Percentiles rank a stretch among this genome's conserved stretches.
These are phyloP conservation scores for Ganoderma multipileum DNA, from an alignment of 1,284 basidiomycete genomes.

Conservation along the genomic window DNA sequence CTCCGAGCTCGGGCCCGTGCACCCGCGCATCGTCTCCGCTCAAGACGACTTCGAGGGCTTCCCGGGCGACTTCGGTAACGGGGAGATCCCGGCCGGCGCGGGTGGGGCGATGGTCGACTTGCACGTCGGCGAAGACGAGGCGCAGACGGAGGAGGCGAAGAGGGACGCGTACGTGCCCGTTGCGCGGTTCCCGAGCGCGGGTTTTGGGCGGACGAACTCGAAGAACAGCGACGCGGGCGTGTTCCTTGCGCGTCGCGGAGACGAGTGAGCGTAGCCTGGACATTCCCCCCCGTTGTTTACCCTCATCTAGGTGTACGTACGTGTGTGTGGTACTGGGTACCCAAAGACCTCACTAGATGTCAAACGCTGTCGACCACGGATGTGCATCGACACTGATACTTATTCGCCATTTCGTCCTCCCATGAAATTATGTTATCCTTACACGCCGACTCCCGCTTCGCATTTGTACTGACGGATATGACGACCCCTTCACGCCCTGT, in stretches of 20 bases:
- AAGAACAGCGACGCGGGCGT: constrained; percentile 43
- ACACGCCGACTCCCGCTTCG: background rate
- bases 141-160: background rate
- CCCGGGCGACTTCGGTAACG: constrained; percentile 24
- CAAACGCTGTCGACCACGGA: too few species aligned
- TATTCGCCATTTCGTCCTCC: too few species aligned
- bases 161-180: constrained; percentile 19
- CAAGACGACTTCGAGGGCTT: constrained; percentile 33
- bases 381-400: too few species aligned
- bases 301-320: too few species aligned
- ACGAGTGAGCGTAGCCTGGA: constrained; percentile 27
- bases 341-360: too few species aligned
- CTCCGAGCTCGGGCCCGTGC: constrained; percentile 15
- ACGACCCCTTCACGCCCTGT: background rate
- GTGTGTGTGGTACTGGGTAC: too few species aligned
- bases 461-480: background rate
- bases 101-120: constrained; percentile 14
- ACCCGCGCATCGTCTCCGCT: constrained; percentile 13
- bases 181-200: constrained; percentile 40
- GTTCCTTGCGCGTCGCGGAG: constrained; percentile 40
- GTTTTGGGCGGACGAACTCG: constrained; percentile 36
- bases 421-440: background rate
- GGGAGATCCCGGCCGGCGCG: constrained; percentile 5
- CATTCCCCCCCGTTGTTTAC: too few species aligned
- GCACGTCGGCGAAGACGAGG: background rate